Evolutionary conservation across 768 basidiomycete genomes (phyloP), one percentile per base, ranked within the genome.

Genomic region (Mycena epipterygia): DNA sequence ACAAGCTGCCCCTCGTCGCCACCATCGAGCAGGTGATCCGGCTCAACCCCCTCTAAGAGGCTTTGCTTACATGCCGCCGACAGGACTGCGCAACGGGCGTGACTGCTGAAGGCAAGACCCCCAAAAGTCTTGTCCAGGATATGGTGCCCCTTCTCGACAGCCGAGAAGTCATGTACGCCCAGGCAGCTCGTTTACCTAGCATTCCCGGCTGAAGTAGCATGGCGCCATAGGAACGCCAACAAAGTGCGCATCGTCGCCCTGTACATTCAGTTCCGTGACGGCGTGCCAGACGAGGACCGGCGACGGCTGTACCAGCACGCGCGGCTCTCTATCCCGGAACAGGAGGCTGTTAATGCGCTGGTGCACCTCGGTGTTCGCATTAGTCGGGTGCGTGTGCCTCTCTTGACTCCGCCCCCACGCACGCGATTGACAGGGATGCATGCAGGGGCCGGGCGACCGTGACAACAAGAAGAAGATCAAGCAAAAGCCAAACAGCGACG

Each of bases 221-320:
- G 30, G 42, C 52, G 57, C 68, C 62, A 33, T 77, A 98, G 95
- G 59, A 95, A 94, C 75, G 81, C 86, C 57, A 96, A 96, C 81
- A 99, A 99, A 87, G 95, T 98, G 46, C 94, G 98, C 48, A 93
- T 99, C 74, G 94, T 99, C 67, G 95, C 97, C 21, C 85, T 99
- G 32, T 99, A 99, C 79, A 95, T 99, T 74, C 92, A 97, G 79
- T 88, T 91, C 79, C 91, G 97, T 32, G 98, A 99, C 75, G 98
- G 98, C 42, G 97, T 99, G 23, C 96, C 98, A n/a, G 97, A 98
- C 60, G 98, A 99, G 78, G 98, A 99, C 81, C 91, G 95, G 64
- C 90, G 97, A 69, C 87, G 98, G 66, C 81, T 99, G 66, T 99
- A 96, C 79, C 96, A 99, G 77, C 98, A 99, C 79, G 98, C 97